Conservation (phyloP, 768 basidiomycete species). For the Amanita polypyramis region DNA sequence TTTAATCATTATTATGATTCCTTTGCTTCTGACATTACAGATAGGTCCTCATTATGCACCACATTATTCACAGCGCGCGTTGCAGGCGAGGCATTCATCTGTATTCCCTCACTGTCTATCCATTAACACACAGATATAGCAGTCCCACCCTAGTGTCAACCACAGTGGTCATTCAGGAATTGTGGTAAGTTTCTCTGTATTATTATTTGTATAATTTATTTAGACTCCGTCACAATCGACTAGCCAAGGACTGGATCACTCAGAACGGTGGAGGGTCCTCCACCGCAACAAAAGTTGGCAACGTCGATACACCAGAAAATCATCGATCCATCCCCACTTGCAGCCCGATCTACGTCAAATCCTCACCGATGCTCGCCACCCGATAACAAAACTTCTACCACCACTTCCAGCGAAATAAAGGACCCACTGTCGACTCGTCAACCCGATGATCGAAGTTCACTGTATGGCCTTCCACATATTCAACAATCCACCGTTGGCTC, state of each 20-base stretch:
- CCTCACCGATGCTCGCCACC: not conserved
- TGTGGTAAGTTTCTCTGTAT: not conserved
- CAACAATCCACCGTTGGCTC: not conserved
- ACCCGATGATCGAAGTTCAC: not conserved
- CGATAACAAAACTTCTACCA: not conserved
- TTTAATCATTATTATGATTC: not conserved
- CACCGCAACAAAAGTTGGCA: not conserved
- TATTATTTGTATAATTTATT: not conserved
- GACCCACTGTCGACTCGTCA: not conserved
- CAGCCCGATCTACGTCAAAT: too few relatives aligned
- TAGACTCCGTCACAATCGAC: not conserved
- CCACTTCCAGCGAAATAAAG: not conserved
- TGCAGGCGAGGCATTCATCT: not conserved
- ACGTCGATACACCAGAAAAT: not conserved
- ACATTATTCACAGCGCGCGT: not conserved
- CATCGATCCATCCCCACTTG: not conserved
- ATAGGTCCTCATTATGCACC: not conserved
- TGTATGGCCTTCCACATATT: not conserved
- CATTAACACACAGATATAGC: not conserved
- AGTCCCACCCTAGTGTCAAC: not conserved
- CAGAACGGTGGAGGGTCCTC: not conserved
- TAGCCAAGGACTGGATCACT: not conserved
- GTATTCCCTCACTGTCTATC: not conserved
- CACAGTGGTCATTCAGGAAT: not conserved
- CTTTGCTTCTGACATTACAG: not conserved